phyloP scores from a whole-genome alignment of 805 yeast species.

The Ascoidea rubescens region DNA sequence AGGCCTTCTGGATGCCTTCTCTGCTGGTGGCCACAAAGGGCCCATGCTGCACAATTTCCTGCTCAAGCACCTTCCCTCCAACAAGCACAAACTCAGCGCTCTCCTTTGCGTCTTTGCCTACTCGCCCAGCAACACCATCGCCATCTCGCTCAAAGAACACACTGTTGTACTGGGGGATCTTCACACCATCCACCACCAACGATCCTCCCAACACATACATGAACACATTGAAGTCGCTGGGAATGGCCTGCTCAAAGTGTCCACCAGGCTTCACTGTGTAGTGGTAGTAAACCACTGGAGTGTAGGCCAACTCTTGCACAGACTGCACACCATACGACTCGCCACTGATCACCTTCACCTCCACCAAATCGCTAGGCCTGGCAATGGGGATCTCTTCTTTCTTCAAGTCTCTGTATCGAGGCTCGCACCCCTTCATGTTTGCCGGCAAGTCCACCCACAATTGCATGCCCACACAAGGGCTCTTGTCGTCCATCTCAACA shows the following conservation, averaged over 20 bases:
- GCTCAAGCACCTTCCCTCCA: slow-evolving; percentile 65
- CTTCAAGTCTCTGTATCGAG: slow-evolving; percentile 68
- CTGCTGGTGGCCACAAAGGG: slow-evolving; percentile 74
- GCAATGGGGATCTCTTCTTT: slow-evolving; percentile 59
- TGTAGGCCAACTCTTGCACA: slow-evolving; percentile 60
- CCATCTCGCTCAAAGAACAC: slow-evolving; percentile 64
- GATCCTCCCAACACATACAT: slow-evolving; percentile 54
- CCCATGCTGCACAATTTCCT: slow-evolving; percentile 74
- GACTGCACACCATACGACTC: slow-evolving; percentile 64
- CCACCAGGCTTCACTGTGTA: slow-evolving; percentile 55
- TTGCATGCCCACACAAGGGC: slow-evolving; percentile 58
- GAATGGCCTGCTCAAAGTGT: slow-evolving; percentile 42
- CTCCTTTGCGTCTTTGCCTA: slow-evolving; percentile 26
- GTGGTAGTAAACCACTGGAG: slow-evolving; percentile 67
- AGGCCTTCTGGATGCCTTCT: slow-evolving; percentile 55
- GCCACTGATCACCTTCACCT: slow-evolving; percentile 67
- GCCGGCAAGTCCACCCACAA: slow-evolving; percentile 80
- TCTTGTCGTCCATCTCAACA: slow-evolving; percentile 31
- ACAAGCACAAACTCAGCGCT: slow-evolving; percentile 54
- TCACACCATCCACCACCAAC: slow-evolving; percentile 29
- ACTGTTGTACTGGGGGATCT: slow-evolving; percentile 30
- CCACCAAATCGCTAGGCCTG: slow-evolving; percentile 46
- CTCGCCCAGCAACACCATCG: slow-evolving; percentile 38
- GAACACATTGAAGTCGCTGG: slow-evolving; percentile 52
- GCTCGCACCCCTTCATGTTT: slow-evolving; percentile 44